Evolutionary conservation across 139 green algal species (phyloP).

Genomic region (Chlorokybus atmophyticus): DNA sequence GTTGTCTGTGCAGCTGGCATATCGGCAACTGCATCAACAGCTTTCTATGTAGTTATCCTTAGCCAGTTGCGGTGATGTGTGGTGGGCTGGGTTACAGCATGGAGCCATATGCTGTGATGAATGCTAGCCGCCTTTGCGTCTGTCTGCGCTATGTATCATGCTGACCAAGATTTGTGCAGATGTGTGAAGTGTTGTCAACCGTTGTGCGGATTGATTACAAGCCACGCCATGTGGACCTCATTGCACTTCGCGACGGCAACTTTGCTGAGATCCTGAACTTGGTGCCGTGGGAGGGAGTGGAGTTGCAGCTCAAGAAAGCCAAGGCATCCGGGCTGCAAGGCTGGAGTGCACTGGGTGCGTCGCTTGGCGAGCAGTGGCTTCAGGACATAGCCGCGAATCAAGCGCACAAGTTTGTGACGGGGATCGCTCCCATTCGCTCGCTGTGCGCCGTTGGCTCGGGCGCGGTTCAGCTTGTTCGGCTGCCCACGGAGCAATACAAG

Average conservation of each 20-base stretch:
- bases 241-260: neutral
- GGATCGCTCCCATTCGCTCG: neutral
- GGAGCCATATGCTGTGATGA: no score
- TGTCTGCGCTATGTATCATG: no score
- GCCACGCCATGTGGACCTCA: neutral
- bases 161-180: neutral
- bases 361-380: neutral
- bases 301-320: neutral
- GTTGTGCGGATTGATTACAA: neutral
- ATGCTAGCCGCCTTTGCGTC: no score
- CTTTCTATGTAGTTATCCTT: no score
- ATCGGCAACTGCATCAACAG: no score
- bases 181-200: neutral
- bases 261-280: neutral
- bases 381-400: neutral
- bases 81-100: no score
- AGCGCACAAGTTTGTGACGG: neutral
- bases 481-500: conserved; percentile 8
- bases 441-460: neutral
- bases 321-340: neutral
- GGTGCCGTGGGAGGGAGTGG: neutral
- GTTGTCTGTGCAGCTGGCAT: no score
- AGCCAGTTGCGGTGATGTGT: no score
- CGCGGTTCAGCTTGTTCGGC: neutral
- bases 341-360: neutral